Evolutionary conservation across 192 early-diverging fungal genomes (phyloP), one percentile per base, ranked within the genome.

Genomic region (Podila clonocystis): DNA sequence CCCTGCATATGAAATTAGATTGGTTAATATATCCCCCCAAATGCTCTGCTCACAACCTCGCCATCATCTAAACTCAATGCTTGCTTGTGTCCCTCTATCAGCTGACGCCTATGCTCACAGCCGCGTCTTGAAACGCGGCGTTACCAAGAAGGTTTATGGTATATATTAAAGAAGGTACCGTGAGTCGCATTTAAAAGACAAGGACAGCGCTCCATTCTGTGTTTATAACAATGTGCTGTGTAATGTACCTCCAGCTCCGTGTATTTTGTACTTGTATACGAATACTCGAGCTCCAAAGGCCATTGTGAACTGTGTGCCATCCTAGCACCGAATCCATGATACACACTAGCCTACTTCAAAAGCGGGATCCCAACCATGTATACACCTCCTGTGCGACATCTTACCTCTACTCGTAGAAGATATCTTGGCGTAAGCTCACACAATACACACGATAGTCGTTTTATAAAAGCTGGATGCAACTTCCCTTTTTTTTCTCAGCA

Each of bases 381-480:
- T 69, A 61, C 36, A 60, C 41, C 58, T 38, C 49, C 57, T 61
- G 67, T 24, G 33, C 67, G 50, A 69, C 58, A 69, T n/a, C 36
- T 41, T 61, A 69, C 17, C 38, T 69, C 67, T 69, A 58, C 58
- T 61, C 67, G 61, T 30, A 30, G 41, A 69, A 33, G 57, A 45
- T 61, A 61, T n/a, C 33, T 69, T 69, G 57, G 57, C 36, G 33
- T 33, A 48, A 61, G 41, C 58, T 45, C 65, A 0, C 58, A 19
- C 28, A 68, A 59, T 60, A 45, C 22, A 68, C 22, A 59, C 48
- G 67, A 60, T 31, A 38, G 67, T 28, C 57, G 38, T 30, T 69
- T 58, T 69, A 69, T 69, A 69, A 69, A 69, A 69, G 67, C 58
- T 61, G 67, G 17, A 15, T 69, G 67, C 26, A 48, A 49, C 67